phyloP scores from a whole-genome alignment of 2,329 filamentous ascomycete genomes.

The Dactylella cylindrospora region DNA sequence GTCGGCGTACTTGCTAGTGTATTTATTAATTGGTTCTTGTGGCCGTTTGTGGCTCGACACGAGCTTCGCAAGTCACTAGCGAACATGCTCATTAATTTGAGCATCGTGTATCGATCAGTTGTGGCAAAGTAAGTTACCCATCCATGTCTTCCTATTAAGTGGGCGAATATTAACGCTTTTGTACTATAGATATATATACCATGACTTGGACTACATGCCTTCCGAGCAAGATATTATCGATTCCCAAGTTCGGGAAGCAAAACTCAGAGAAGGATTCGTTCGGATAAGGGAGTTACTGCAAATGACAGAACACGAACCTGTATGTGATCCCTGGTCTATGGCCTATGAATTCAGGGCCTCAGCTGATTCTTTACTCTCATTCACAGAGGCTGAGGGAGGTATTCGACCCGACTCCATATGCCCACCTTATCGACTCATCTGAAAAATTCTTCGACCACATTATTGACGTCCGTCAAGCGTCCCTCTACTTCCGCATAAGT shows the following conservation, averaged over 20 bases:
- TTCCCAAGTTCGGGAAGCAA: conserved; percentile 63
- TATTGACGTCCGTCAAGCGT: conserved; percentile 61
- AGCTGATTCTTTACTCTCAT: conserved; percentile 3
- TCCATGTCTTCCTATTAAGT: neutral
- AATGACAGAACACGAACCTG: conserved; percentile 62
- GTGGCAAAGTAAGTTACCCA: conserved; percentile 46
- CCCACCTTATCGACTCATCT: conserved; percentile 59
- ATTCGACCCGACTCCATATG: conserved; percentile 62
- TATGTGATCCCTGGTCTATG: conserved; percentile 29
- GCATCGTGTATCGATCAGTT: conserved; percentile 59
- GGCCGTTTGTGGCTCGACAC: conserved; percentile 64
- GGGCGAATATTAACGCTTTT: neutral
- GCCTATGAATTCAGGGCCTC: conserved; percentile 1
- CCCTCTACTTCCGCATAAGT: conserved; percentile 61
- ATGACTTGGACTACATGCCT: conserved; percentile 59
- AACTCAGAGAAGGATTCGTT: conserved; percentile 63
- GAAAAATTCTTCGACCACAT: conserved; percentile 64
- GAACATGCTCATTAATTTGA: conserved; percentile 62
- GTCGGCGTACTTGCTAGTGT: conserved; percentile 60
- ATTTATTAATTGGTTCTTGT: conserved; percentile 62
- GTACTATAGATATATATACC: conserved; percentile 58
- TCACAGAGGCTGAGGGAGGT: conserved; percentile 58
- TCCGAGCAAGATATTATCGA: conserved; percentile 57
- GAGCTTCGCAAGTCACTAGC: conserved; percentile 61
- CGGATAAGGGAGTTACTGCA: conserved; percentile 61